Base-by-base conservation (phyloP, 2,329 filamentous ascomycete species). In the Aphanoascus verrucosus region DNA sequence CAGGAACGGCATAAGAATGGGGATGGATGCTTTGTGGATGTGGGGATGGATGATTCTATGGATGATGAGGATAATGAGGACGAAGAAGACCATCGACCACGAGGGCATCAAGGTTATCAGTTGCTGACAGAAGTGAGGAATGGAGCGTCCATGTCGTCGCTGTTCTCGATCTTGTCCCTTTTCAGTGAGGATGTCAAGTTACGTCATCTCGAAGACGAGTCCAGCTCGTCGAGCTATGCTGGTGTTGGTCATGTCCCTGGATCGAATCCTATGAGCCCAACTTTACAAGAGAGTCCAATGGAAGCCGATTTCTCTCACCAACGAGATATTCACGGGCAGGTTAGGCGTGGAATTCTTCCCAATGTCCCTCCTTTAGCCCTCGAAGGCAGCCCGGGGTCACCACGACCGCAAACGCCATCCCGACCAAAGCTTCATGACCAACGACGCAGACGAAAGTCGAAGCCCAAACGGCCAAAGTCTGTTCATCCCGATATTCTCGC, bases 91-190 rank as follows among this genome's bases (percentile, higher is more conserved):
- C 73, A 77, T 41, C 71, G 74, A 40, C 70, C 76, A 32, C 70
- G 78, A 4, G 80, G 78, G 6, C 83, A 87, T 54, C 89, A 95
- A 65, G 87, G 85, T 32, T 98, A 98, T 64, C 93, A 97, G 66
- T 78, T 98, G 38, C 76, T 98, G 52, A 98, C 93, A 0, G 94
- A 98, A 69, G 91, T 98, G 51, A 94, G 93, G 64, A 98, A 98
- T 63, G 93, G 93, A 12, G 90, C 93, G 1, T 91, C 94, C 1
- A 96, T 98, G 91, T 98, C 93, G 4, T 98, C 93, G 0, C 72
- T 98, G 1, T 98, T 98, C 69, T 97, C 93, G 0, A 95, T 98
- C 60, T 82, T 59, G 70, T 94, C 91, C 1, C 75, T 98, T 0
- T 98, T 98, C 65, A 98, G 93, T 2, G 93, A 98, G 67, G 90